Percentiles rank a stretch among this genome's conserved stretches.
phyloP scores from a whole-genome alignment of 257 asterid species.

The Osmanthus fragrans region DNA sequence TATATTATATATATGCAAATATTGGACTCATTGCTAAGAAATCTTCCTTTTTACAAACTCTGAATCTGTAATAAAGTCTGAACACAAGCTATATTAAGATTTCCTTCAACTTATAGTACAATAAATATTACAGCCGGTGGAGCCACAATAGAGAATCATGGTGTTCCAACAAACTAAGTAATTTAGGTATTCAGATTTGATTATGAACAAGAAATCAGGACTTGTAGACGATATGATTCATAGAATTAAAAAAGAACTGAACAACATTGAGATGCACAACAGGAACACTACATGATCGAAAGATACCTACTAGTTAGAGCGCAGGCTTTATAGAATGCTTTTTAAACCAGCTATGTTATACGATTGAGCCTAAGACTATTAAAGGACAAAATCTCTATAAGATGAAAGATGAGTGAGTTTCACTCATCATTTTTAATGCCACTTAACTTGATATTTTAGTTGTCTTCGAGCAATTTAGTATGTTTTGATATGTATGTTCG shows the following conservation, averaged over 20 bases:
- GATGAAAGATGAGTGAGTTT: background rate
- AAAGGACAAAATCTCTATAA: background rate
- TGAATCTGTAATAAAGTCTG: background rate
- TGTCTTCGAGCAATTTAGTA: no score
- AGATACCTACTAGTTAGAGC: background rate
- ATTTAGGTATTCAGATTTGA: background rate
- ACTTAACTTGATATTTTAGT: no score
- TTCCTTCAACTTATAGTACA: background rate
- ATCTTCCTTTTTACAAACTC: no score
- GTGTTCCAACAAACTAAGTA: background rate
- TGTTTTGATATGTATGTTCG: no score
- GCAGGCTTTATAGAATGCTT: background rate
- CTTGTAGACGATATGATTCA: background rate
- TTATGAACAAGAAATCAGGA: background rate
- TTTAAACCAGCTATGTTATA: no score
- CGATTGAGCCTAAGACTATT: no score
- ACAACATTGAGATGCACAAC: background rate
- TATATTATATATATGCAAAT: no score
- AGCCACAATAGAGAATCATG: background rate
- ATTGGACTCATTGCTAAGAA: no score
- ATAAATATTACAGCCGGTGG: background rate
- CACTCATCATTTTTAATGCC: no score
- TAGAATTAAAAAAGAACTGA: background rate
- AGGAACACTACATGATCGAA: background rate
- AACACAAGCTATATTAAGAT: background rate